These are phyloP conservation scores for Aspergillus cavernicola DNA, from an alignment of 495 filamentous ascomycete genomes.

Conservation along the genomic window DNA sequence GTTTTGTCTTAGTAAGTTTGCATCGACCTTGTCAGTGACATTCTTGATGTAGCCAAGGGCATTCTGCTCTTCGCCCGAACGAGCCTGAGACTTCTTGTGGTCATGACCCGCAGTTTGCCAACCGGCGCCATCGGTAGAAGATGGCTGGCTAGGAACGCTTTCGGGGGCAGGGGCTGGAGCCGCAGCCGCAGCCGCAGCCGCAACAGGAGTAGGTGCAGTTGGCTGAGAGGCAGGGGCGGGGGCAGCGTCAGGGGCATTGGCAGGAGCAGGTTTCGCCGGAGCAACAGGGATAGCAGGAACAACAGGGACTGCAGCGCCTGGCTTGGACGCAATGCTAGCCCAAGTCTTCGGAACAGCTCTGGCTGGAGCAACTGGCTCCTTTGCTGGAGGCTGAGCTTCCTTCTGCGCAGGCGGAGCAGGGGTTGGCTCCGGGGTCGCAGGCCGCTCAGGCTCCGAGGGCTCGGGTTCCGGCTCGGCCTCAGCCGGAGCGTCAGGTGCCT, in stretches of 20 bases:
- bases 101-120: constrained; percentile 80
- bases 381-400: constrained; percentile 44
- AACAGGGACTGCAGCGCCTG: constrained; percentile 36
- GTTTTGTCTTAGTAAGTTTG: constrained; percentile 59
- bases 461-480: constrained; percentile 36
- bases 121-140: constrained; percentile 46
- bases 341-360: constrained; percentile 74
- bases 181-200: constrained; percentile 34
- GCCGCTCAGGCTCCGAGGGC: constrained; percentile 48
- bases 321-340: constrained; percentile 71
- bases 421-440: constrained; percentile 48
- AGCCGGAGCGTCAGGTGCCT: background rate
- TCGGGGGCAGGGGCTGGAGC: constrained; percentile 37
- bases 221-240: constrained; percentile 31
- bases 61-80: constrained; percentile 60
- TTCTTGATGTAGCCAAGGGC: constrained; percentile 88
- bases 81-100: constrained; percentile 75
- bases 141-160: constrained; percentile 42
- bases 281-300: constrained; percentile 36
- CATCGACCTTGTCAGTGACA: constrained; percentile 78
- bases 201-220: constrained; percentile 37
- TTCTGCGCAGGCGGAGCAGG: constrained; percentile 36
- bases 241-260: constrained; percentile 23
- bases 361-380: constrained; percentile 46
- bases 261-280: constrained; percentile 38